Evolutionary conservation across 768 basidiomycete genomes (phyloP), one percentile per base, ranked within the genome.

Genomic region (Boletus rubroflammeus): DNA sequence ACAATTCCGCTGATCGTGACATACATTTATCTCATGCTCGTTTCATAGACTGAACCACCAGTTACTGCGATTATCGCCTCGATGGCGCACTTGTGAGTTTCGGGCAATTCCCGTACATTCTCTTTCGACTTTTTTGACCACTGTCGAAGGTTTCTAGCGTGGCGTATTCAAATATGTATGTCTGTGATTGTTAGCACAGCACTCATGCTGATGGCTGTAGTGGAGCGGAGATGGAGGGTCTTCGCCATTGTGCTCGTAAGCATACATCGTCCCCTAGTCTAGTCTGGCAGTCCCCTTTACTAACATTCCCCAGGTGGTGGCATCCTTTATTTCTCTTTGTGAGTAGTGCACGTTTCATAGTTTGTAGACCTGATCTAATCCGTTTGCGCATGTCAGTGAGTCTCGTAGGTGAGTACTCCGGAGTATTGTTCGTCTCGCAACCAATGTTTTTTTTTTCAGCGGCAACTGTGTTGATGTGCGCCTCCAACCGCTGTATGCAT

Each of bases 121-220:
- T 35, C 31, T 8, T 28, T 13, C 11, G 14, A 29, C 11, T 2
- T 10, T 35, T 14, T 15, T 44, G 48, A 55, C 21, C 17, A 25
- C 17, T 3, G 14, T 32, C 13, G 2, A 40, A 55, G 54, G n/a
- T 55, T 50, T 44, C 35, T 55, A 31, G 23, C 35, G 3, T 44
- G 54, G 54, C 48, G 42, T 10, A 28, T 54, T 15, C 47, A 54
- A 38, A 49, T 26, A 50, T 49, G 48, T 51, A 39, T 17, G 40
- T 39, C 17, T 23, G 35, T 15, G 11, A 15, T 29, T 1, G 13
- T 29, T 28, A 31, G 13, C 6, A 40, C 3, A 21, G 5, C 15
- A 15, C n/a, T 7, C 17, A 10, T 31, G 13, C 23, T 38, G 36
- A 44, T 21, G 11, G n/a, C 13, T 19, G 17, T 29, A 55, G 54